Percentiles rank a stretch among this genome's conserved stretches.
Evolutionary conservation across 768 basidiomycete species (phyloP).

Genomic region (Paxillus ammoniavirescens): DNA sequence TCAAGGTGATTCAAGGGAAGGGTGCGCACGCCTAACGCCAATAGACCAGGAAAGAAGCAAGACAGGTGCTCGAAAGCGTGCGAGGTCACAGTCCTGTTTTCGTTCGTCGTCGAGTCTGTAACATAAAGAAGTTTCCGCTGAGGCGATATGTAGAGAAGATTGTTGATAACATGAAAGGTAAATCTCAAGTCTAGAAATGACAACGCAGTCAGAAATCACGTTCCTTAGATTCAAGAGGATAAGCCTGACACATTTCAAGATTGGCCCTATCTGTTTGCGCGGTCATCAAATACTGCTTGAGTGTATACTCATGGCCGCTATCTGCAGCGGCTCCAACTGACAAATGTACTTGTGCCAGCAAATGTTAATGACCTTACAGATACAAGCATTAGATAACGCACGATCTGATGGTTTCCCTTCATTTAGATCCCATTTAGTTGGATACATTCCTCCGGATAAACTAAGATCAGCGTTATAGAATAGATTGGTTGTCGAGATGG

Average conservation of each 20-base stretch:
- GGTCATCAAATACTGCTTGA: conserved; percentile 71
- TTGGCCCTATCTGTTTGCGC: conserved; percentile 57
- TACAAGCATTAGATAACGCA: conserved; percentile 29
- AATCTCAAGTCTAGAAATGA: conserved; percentile 51
- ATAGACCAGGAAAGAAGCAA: conserved; percentile 74
- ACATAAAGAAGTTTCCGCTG: conserved; percentile 66
- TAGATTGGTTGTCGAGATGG: conserved; percentile 44
- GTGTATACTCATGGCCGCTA: conserved; percentile 75
- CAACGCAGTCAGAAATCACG: conserved; percentile 5
- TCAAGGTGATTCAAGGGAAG: conserved; percentile 56
- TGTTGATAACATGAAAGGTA: conserved; percentile 60
- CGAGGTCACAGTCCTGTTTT: conserved; percentile 34
- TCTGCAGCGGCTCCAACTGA: conserved; percentile 70
- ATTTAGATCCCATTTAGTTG: conserved; percentile 53
- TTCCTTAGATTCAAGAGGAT: neutral
- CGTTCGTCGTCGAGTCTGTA: conserved; percentile 44
- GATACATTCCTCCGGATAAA: conserved; percentile 60
- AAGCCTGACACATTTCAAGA: conserved; percentile 62
- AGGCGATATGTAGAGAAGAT: conserved; percentile 67
- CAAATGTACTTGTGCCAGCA: conserved; percentile 35
- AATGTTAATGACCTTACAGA: neutral
- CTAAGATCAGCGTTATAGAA: conserved; percentile 48
- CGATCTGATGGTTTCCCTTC: conserved; percentile 45
- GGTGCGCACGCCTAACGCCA: conserved; percentile 67
- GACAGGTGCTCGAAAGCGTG: conserved; percentile 71